Conservation (phyloP, 1,139 yeast genomes). For the Eremothecium coryli region DNA sequence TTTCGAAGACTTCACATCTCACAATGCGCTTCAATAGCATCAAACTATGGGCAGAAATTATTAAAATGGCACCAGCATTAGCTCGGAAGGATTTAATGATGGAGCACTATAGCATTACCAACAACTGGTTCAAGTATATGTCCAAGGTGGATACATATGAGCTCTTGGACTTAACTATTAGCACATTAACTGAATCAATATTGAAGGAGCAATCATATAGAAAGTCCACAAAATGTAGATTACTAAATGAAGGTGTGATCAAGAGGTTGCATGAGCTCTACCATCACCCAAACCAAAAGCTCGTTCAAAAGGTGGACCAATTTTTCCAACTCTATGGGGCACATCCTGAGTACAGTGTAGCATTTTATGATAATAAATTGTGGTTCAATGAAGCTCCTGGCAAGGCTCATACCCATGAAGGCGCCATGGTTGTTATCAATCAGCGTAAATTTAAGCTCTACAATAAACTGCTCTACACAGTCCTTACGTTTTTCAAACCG, state of each 20-base stretch:
- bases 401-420: conserved; percentile 16
- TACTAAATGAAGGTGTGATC: conserved; percentile 71
- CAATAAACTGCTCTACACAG: conserved; percentile 57
- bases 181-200: conserved; percentile 42
- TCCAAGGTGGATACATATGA: conserved; percentile 45
- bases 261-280: conserved; percentile 49
- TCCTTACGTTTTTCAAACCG: conserved; percentile 63
- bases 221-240: conserved; percentile 61
- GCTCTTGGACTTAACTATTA: conserved; percentile 36
- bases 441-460: conserved; percentile 46
- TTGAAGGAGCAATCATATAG: conserved; percentile 53
- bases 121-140: conserved; percentile 57
- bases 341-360: conserved; percentile 50
- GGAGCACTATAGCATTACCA: conserved; percentile 49
- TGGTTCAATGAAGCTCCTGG: conserved; percentile 36
- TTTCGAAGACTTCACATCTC: conserved; percentile 30
- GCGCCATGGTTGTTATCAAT: conserved; percentile 32
- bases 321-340: conserved; percentile 46
- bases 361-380: conserved; percentile 50
- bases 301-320: conserved; percentile 34
- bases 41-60: conserved; percentile 49
- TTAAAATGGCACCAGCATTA: conserved; percentile 40
- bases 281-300: conserved; percentile 32
- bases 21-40: conserved; percentile 53
- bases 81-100: conserved; percentile 54